Evolutionary conservation across 352 stramenopile genomes (phyloP), one percentile per base, ranked within the genome.

Genomic region (Globisporangium orthogonon): DNA sequence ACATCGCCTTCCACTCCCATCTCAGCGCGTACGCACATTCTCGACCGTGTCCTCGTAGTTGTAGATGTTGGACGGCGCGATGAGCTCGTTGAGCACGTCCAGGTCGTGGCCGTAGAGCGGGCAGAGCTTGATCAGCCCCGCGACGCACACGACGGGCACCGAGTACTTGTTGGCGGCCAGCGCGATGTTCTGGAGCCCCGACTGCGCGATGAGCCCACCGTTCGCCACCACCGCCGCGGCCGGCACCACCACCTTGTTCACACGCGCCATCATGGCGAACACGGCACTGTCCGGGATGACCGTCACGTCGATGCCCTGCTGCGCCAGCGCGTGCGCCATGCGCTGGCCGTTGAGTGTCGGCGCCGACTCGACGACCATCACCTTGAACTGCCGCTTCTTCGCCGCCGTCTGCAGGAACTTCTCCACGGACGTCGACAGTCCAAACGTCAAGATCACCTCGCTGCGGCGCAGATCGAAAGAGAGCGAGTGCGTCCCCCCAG

Each of bases 31-130:
- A 64, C 72, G 61, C 78, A 95, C 85, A 48, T 92, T 95, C 56
- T 90, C 83, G 44, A 91, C 75, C 62, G 75, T 95, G 64, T 96
- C 81, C 57, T 96, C 82, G 66, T 96, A 97, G 63, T 94, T 91
- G 65, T 88, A 86, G 48, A 97, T 93, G 48, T 82, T 78, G 35
- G 83, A 87, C 9, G 92, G 92, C 39, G 83, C 79, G 37, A 94
- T 69, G 31, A 98, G 83, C 56, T 96, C 86, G 65, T 96, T 95
- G n/a, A 98, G 68, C 44, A 97, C 95, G 70, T 98, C 95, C 53
- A 98, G 78, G 62, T 99, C 96, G 66, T 99, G 96, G n/a, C 94
- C 94, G 64, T 98, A 99, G 60, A 99, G 78, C 28, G 97, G 97
- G 50, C 92, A 98, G 28, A 99, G 84, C 70, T 99, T 99, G 79